Base-by-base conservation (phyloP, 1,284 basidiomycete genomes). In the Xerocomus amazonicus region DNA sequence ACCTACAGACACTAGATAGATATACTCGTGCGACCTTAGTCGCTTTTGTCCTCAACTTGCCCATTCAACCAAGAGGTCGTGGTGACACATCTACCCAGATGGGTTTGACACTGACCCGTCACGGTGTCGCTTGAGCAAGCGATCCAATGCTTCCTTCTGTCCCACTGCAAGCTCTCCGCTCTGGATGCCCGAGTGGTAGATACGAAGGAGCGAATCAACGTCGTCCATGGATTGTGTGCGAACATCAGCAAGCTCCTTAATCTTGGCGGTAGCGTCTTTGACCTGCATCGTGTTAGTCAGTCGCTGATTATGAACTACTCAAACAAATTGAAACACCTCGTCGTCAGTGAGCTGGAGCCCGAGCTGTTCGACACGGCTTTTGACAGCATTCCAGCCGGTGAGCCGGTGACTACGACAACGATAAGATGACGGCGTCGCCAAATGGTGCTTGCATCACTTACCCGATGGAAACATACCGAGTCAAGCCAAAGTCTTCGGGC, bases 171-270 rank as follows among this genome's bases (percentile, higher is more conserved):
- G 85, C 68, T 90, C 84, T 54, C 92, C 92, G 41, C 84, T 86
- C 67, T 88, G 82, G 65, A 94, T 92, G 34, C 87, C 92, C 41
- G 88, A 87, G 77, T 95, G 92, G 72, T 96, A 97, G 39, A 98
- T 81, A 68, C 97, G 91, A 38, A 99, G 80, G 43, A 99, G 87
- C 35, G 90, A 91, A 72, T 99, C 97, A 55, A 99, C 97, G 68
- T 99, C 96, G 68, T 99, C 96, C 90, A 99, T 98, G 19, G 91
- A 92, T 72, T 99, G 97, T 28, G 95, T 97, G 58, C 92, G 87
- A 48, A 99, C 92, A 66, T 99, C 97, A 17, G 97, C 97, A 52
- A 99, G 86, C 73, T 97, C 92, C 85, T 99, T 99, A 80, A 99
- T 98, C 83, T 97, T 98, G 72, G 89, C 86, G 2, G 97, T 99